A percentile compares a stretch with the other conserved stretches of the same genome.
Evolutionary conservation across 495 filamentous ascomycete species (phyloP).

Genomic region (Ramalina intermedia): DNA sequence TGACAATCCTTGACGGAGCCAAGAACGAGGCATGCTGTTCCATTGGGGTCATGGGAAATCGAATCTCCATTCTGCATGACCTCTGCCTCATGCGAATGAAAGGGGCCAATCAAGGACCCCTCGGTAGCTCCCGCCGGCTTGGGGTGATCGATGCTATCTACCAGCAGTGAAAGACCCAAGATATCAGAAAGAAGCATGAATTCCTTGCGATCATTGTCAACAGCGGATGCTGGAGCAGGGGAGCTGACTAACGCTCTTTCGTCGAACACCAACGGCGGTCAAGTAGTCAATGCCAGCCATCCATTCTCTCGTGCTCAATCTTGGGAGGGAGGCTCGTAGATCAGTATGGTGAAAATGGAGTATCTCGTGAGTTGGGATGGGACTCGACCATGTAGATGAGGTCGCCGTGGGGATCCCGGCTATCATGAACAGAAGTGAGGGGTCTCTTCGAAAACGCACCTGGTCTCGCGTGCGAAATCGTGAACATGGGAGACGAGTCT

Average conservation of each 20-base stretch:
- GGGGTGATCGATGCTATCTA: slow-evolving; percentile 86
- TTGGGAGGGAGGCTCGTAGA: slow-evolving; percentile 2
- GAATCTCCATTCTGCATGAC: slow-evolving; percentile 42
- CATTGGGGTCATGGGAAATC: slow-evolving; percentile 60
- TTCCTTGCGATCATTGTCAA: slow-evolving; percentile 38
- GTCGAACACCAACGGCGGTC: slow-evolving; percentile 55
- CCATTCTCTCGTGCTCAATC: slow-evolving; percentile 68
- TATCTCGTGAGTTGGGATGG: too few species aligned
- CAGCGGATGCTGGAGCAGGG: background rate
- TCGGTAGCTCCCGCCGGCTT: slow-evolving; percentile 65
- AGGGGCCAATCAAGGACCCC: slow-evolving; percentile 81
- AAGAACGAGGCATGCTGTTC: slow-evolving; percentile 59
- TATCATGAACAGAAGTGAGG: too few species aligned
- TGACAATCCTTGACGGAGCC: slow-evolving; percentile 58
- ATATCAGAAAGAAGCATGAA: slow-evolving; percentile 91
- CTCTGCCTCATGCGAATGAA: slow-evolving; percentile 83
- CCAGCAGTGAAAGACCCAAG: slow-evolving; percentile 75
- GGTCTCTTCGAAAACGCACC: too few species aligned
- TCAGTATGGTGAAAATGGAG: too few species aligned
- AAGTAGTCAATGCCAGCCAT: slow-evolving; percentile 59
- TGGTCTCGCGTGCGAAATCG: slow-evolving; percentile 68
- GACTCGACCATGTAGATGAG: too few species aligned
- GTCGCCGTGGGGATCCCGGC: too few species aligned
- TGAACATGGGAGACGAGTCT: slow-evolving; percentile 66
- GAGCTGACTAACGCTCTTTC: slow-evolving; percentile 27